Evolutionary conservation across 148 eudicot species (phyloP).

Genomic region (Arbutus unedo): DNA sequence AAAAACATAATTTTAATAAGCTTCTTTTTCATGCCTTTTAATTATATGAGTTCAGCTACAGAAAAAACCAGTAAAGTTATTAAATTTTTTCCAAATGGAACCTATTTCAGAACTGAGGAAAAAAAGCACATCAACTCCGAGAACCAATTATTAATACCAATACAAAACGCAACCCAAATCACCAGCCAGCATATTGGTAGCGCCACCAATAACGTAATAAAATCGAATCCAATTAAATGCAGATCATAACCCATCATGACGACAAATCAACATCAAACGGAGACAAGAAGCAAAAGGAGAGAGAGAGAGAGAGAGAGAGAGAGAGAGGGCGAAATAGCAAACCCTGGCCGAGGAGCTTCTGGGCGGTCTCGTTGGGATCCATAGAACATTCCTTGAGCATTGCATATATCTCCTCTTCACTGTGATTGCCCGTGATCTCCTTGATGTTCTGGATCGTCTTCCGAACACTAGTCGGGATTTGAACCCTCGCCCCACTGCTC

Average conservation of each 20-base stretch:
- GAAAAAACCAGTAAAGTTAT: neutral
- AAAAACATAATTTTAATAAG: neutral
- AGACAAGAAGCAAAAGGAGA: neutral
- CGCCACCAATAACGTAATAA: neutral
- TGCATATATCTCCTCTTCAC: conserved; percentile 61
- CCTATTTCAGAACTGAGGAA: neutral
- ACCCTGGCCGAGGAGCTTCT: conserved; percentile 47
- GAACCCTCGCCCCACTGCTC: conserved; percentile 54
- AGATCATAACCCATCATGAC: conserved; percentile 8
- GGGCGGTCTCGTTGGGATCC: conserved; percentile 79
- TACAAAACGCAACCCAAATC: neutral
- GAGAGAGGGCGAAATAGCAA: neutral
- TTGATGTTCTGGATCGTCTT: conserved; percentile 53
- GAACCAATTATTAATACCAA: neutral
- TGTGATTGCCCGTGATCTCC: conserved; percentile 57
- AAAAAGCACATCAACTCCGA: neutral
- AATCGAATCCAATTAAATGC: neutral
- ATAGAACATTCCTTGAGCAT: conserved; percentile 68
- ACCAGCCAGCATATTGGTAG: neutral
- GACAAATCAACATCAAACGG: neutral
- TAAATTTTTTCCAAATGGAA: neutral
- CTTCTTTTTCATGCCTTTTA: neutral
- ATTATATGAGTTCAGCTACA: neutral
- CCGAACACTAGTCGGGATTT: conserved; percentile 43
- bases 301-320: neutral